A percentile compares a stretch with the other conserved stretches of the same genome.
Conservation (phyloP, 2,329 filamentous ascomycete species). For the Juglanconis sp. region DNA sequence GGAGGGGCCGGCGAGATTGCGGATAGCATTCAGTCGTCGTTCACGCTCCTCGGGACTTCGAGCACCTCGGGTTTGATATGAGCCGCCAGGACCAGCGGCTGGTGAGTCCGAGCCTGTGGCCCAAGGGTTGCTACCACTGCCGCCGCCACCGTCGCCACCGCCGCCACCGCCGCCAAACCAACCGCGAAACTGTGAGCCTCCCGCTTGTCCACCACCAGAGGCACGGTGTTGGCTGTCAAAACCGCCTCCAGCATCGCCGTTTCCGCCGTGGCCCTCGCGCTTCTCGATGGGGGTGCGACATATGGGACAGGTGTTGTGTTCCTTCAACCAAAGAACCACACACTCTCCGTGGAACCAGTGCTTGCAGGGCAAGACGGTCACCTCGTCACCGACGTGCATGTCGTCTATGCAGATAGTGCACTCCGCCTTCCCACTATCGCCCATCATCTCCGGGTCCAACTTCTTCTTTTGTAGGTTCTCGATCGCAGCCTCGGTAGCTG, state of each 20-base stretch:
- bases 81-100: not conserved
- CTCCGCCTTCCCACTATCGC: conserved; percentile 65
- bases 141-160: too few relatives aligned
- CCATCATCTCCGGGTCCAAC: conserved; percentile 68
- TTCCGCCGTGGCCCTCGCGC: conserved; percentile 16
- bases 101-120: not conserved
- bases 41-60: conserved; percentile 18
- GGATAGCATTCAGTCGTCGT: conserved; percentile 24
- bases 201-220: not conserved
- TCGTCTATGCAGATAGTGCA: conserved; percentile 96
- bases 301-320: conserved; percentile 91
- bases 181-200: not conserved
- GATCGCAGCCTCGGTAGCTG: conserved; percentile 74
- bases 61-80: conserved; percentile 4
- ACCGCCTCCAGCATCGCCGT: not conserved
- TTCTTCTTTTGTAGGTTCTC: conserved; percentile 67
- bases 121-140: not conserved
- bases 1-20: conserved; percentile 18
- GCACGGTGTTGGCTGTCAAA: not conserved
- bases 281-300: conserved; percentile 61
- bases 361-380: conserved; percentile 76
- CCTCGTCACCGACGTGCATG: conserved; percentile 68
- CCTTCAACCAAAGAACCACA: conserved; percentile 76
- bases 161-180: not conserved
- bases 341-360: conserved; percentile 93